phyloP scores from a whole-genome alignment of 176 grass and related monocot species.

The Eleusine indica region DNA sequence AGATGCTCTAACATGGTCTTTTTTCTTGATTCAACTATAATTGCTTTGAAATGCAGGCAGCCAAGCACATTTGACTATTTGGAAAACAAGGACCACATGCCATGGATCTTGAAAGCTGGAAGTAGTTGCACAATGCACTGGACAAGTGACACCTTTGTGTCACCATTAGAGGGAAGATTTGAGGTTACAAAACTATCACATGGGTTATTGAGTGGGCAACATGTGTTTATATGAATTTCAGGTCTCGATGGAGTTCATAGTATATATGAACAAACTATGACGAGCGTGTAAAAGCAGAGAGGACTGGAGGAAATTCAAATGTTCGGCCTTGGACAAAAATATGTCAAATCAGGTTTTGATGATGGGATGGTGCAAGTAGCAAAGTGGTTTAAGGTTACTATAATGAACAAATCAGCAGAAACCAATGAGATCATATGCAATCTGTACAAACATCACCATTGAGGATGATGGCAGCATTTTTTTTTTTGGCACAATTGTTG shows the following conservation, averaged over 20 bases:
- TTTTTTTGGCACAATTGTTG: background rate
- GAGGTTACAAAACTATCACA: slow-evolving; percentile 6
- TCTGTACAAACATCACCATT: background rate
- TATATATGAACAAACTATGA: background rate
- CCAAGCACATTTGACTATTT: background rate
- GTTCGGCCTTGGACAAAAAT: background rate
- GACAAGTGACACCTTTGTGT: background rate
- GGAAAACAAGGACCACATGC: slow-evolving; percentile 1
- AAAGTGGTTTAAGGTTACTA: background rate
- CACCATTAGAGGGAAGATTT: background rate
- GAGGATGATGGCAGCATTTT: background rate
- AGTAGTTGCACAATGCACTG: background rate
- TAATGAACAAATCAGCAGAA: no score
- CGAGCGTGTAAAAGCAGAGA: background rate
- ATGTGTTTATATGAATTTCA: background rate
- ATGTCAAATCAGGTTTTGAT: background rate
- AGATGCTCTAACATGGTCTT: background rate
- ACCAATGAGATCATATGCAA: background rate
- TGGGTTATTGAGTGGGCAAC: background rate
- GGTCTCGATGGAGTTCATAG: background rate
- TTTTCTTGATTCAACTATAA: background rate
- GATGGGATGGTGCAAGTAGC: no score
- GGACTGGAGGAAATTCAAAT: background rate
- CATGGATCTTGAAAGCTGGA: slow-evolving; percentile 10
- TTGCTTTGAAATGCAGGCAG: background rate